Base-by-base conservation (phyloP, 345 rosid genomes). In the Euphorbia pulcherrima region DNA sequence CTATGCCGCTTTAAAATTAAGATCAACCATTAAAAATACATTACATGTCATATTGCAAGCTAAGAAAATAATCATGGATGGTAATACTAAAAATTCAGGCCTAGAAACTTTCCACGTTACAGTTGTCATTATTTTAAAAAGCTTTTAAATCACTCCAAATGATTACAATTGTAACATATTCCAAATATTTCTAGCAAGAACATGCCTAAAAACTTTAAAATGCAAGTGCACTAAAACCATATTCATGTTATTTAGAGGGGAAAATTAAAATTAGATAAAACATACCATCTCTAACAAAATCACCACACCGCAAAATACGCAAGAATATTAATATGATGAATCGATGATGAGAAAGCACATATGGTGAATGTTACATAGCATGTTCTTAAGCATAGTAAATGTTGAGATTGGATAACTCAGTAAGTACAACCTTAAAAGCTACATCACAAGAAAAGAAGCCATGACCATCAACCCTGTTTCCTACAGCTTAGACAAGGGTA, bases 371-470 rank as follows among this genome's bases (percentile, higher is more conserved):
- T 60, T 18, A 59, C 8, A 18, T 65, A 74, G 77, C 76, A 65
- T 82, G 73, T 67, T 77, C 72, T 56, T 52, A 85, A 80, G 75
- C 84, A 85, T 64, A 78, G 78, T 75, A n/a, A n/a, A n/a, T n/a
- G n/a, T 85, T 80, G 79, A 83, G 78, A 82, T 80, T 83, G 68
- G 74, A 83, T 86, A 84, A 82, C 92, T 82, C 63, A 59, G 84
- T 83, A 87, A 85, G 88, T 78, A 89, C 96, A 89, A 94, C 97
- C 99, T 94, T 82, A 94, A 91, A 92, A 89, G n/a, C 96, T 85
- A 94, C 68, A 85, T 89, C 93, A 94, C 96, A 90, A 83, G 94
- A 87, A 89, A 91, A 85, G 93, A 91, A 94, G 93, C 83, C 83
- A 84, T 84, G 92, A 80, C 80, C 87, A 88, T 89, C 95, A 84